Conservation (phyloP, 164 flowering plant genomes). For the Nymphaea thermarum region DNA sequence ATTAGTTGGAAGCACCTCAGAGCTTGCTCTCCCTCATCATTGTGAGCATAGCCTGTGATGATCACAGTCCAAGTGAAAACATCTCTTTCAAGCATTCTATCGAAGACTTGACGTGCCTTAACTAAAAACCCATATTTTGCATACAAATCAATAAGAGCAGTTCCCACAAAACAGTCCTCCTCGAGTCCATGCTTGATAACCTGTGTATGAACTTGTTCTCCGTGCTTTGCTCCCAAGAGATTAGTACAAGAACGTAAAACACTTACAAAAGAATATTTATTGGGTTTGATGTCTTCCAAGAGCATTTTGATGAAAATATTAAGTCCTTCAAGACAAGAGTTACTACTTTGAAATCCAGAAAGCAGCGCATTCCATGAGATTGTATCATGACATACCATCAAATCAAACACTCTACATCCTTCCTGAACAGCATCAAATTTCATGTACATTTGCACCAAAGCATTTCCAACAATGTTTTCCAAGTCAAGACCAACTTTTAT, state of each 20-base stretch:
- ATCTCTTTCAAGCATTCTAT: slow-evolving; percentile 18
- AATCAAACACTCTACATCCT: slow-evolving; percentile 27
- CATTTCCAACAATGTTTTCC: slow-evolving; percentile 26
- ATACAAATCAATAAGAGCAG: slow-evolving; percentile 33
- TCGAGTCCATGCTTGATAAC: slow-evolving; percentile 18
- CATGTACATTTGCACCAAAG: slow-evolving; percentile 42
- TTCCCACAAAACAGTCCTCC: slow-evolving; percentile 22
- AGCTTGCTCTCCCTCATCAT: slow-evolving; percentile 33
- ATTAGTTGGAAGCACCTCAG: slow-evolving; percentile 26
- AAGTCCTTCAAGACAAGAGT: slow-evolving; percentile 17
- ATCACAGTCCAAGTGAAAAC: slow-evolving; percentile 29
- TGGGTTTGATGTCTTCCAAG: slow-evolving; percentile 27
- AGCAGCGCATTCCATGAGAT: slow-evolving; percentile 45
- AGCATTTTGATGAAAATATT: slow-evolving; percentile 29
- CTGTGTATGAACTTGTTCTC: slow-evolving; percentile 28
- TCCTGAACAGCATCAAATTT: slow-evolving; percentile 22
- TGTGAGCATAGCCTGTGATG: slow-evolving; percentile 26
- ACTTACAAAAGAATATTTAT: slow-evolving; percentile 30
- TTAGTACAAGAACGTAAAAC: slow-evolving; percentile 23
- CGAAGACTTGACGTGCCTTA: slow-evolving; percentile 15
- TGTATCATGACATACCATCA: slow-evolving; percentile 21
- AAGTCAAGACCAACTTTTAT: slow-evolving; percentile 23
- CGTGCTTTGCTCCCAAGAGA: slow-evolving; percentile 9
- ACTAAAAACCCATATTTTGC: slow-evolving; percentile 23
- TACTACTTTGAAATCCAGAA: slow-evolving; percentile 32